Base-by-base conservation (phyloP, 352 stramenopile genomes). In the Phytophthora hybrid region DNA sequence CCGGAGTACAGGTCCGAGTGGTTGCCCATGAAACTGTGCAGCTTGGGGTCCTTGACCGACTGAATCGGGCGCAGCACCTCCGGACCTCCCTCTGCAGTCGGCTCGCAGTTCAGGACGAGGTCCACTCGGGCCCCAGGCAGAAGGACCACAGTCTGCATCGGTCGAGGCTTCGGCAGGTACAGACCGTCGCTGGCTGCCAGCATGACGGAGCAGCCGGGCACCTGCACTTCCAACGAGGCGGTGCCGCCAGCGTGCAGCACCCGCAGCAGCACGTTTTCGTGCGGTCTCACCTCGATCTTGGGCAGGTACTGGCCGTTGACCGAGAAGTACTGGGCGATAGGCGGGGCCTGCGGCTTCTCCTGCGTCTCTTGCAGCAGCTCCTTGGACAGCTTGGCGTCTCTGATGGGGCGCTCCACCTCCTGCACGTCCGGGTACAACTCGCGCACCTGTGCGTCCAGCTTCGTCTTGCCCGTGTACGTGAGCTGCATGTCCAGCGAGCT, bases 251-350 rank as follows among this genome's bases (percentile, higher is more conserved):
- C 82, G 57, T 95, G 90, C 51, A 95, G 31, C 46, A 95, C 59
- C 0, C 89, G 84, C 31, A 93, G 82, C 18, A 88, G 59, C 1
- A 88, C 69, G 59, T 90, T 88, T 56, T 91, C 83, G 37, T 82
- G 65, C 10, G 83, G 81, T 7, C 65, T 69, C 11, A 93, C 66
- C 55, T 84, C 62, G 32, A 95, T 82, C 63, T 81, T 89, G 13
- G 87, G 86, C 61, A 92, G 56, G 59, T 87, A 91, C 59, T 90
- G 81, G 13, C 89, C 89, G 60, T 95, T 95, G 8, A 94, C 78
- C 0, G 78, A 82, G 61, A 90, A 90, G 69, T 90, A 95, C 31
- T 80, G 77, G 11, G 71, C 82, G 32, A 91, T 78, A 0, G 76
- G 74, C 1, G 84, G 84, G 9, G 68, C 57, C 18, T 65, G n/a